These are phyloP conservation scores for Didymella segeticola DNA, from an alignment of 2,329 filamentous ascomycete genomes.

Conservation along the genomic window DNA sequence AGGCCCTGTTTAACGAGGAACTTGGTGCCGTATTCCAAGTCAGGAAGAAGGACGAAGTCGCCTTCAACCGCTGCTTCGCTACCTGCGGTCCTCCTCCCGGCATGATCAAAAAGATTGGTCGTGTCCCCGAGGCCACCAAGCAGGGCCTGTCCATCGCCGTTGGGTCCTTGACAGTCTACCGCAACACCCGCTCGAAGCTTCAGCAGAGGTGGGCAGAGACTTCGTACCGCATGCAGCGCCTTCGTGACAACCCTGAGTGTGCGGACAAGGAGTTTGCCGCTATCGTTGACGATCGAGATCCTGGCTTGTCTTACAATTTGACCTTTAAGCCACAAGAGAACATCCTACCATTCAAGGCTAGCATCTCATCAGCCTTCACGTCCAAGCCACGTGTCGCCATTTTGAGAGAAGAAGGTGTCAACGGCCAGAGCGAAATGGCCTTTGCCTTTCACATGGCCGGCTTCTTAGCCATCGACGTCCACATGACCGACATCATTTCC, in stretches of 20 bases:
- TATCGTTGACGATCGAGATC: slow-evolving; percentile 76
- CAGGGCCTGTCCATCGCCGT: slow-evolving; percentile 81
- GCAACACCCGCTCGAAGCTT: slow-evolving; percentile 72
- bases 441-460: slow-evolving; percentile 92
- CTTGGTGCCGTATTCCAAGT: slow-evolving; percentile 96
- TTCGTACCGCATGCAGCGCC: slow-evolving; percentile 87
- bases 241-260: slow-evolving; percentile 86
- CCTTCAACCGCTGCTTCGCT: slow-evolving; percentile 89
- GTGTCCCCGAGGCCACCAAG: slow-evolving; percentile 71
- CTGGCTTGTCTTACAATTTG: slow-evolving; percentile 84
- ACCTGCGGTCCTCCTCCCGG: slow-evolving; percentile 85
- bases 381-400: slow-evolving; percentile 83
- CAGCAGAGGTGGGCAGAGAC: slow-evolving; percentile 90
- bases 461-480: slow-evolving; percentile 90
- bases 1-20: slow-evolving; percentile 93
- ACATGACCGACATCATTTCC: slow-evolving; percentile 92
- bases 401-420: slow-evolving; percentile 92
- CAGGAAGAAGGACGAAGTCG: slow-evolving; percentile 79
- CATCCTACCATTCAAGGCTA: slow-evolving; percentile 71
- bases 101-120: slow-evolving; percentile 83
- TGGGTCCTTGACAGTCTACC: slow-evolving; percentile 71
- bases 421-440: slow-evolving; percentile 96
- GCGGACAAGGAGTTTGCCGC: slow-evolving; percentile 82
- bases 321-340: slow-evolving; percentile 81
- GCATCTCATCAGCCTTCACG: slow-evolving; percentile 66